Base-by-base conservation (phyloP, 2,329 filamentous ascomycete species). In the Claviceps sp. region DNA sequence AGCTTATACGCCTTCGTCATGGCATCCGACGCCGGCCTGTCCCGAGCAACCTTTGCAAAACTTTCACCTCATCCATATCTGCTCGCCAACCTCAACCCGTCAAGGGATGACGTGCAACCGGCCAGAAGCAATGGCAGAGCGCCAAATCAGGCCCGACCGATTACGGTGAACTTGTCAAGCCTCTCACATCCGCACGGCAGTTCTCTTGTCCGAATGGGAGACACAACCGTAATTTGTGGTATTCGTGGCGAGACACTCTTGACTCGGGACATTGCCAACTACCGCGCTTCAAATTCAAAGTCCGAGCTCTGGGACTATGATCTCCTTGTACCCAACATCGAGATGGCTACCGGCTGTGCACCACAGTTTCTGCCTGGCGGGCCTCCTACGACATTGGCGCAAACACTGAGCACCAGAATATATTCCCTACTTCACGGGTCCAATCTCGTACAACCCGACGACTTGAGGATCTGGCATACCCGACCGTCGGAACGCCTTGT, bases 171-270 rank as follows among this genome's bases (percentile, higher is more conserved):
- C 67, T 81, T 82, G 0, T 86, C 86, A 26, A 93, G 88, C 22
- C 74, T 98, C 48, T 87, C 88, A 0, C 89, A 98, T 66, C 85
- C 88, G 52, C 84, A 95, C 64, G 93, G 93, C 49, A 94, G 88
- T 60, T 85, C 91, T 1, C 84, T 97, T 0, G 86, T 97, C 48
- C 81, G 93, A 38, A 74, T 86, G 49, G 93, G 93, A 46, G 88
- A 94, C 66, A 97, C 91, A 1, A 89, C 88, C 1, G 88, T 90
- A n/a, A 90, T 98, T 39, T 96, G 90, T 64, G 93, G 91, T 52
- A 82, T 98, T 20, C 82, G 91, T 45, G 90, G 78, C 50, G 93
- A 98, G 69, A 83, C 95, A 6, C 73, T 98, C 26, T 75, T 83
- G 47, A 83, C 85, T 2, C 76, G 78, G 48, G 82, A 88, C 63